Base-by-base conservation (phyloP, 192 early-diverging fungal genomes). In the Tieghemiomyces parasiticus region DNA sequence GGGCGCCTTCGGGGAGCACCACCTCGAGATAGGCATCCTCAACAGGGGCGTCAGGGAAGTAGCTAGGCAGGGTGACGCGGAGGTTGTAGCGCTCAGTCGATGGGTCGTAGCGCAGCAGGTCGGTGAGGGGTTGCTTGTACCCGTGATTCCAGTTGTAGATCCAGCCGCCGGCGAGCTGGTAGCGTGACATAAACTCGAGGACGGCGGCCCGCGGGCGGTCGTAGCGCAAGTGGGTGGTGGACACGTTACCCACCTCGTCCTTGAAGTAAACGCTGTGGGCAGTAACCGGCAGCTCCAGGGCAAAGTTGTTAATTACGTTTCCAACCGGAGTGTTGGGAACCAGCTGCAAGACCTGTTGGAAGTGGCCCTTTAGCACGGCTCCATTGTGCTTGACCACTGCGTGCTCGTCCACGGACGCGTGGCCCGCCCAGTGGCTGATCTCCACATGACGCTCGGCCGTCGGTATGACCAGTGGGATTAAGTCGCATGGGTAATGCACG, bases 81-180 rank as follows among this genome's bases (percentile, higher is more conserved):
- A 95, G 74, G 3, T 78, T 65, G 62, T 85, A 85, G 12, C 70
- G 65, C 6, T 70, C 73, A 44, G 56, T 63, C 3, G 63, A 55
- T 4, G 61, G 45, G 31, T 79, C 58, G 19, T 74, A 69, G 46
- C 78, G 85, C 31, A 95, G 58, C 65, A 86, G 86, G 24, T 71
- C 62, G 44, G 62, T 58, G 26, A 90, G 61, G 14, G 91, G 86
- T 25, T 84, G 73, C 51, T 87, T 85, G 76, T 92, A 99, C 4
- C 91, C 93, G 64, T 91, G 85, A 66, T 85, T 85, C 91, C 90
- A 99, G 19, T 86, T 89, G 64, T 94, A 97, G 63, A 85, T 87
- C 94, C 95, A 97, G n/a, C 91, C 90, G 54, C 96, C 96, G 69
- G 86, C 87, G 2, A 99, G 45, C 35, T 94, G 96, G 71, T 89